Base-by-base conservation (phyloP, 163 green algal species). In the Volvox carteri region DNA sequence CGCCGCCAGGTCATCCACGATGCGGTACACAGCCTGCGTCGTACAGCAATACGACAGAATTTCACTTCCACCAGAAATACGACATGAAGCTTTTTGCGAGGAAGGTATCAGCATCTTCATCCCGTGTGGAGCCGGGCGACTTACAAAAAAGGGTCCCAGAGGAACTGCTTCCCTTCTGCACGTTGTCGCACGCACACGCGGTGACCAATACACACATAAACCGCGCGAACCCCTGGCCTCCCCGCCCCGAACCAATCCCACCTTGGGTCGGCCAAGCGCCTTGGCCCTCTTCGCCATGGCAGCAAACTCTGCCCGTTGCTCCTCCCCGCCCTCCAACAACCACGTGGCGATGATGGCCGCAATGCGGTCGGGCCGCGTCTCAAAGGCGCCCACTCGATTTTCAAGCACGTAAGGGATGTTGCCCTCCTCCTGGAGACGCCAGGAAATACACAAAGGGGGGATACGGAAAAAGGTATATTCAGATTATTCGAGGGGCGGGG, bases 391-490 rank as follows among this genome's bases (percentile, higher is more conserved):
- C 42, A 97, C 97, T 50, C 93, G 91, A 90, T 99, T 99, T 35
- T 99, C 95, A 11, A 98, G 77, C 30, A 99, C 98, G 90, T 97
- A 99, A 0, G 97, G 95, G 73, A 99, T 97, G 93, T 99, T 99
- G 81, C 97, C 98, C 84, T 97, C 95, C 92, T 99, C 97, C 93
- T 96, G 91, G 19, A 8, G 56, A 23, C 16, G 56, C 5, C 9
- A 67, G 56, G 16, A 23, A n/a, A n/a, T n/a, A n/a, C n/a, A n/a
- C n/a, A n/a, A n/a, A n/a, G n/a, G n/a, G n/a, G n/a, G n/a, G n/a
- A n/a, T n/a, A n/a, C n/a, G n/a, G n/a, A n/a, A n/a, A n/a, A n/a
- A n/a, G n/a, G n/a, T n/a, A n/a, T n/a, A n/a, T n/a, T n/a, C n/a
- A n/a, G n/a, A n/a, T n/a, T n/a, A n/a, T n/a, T n/a, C n/a, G n/a